These are phyloP conservation scores for Hortiboletus campestris DNA, from an alignment of 768 basidiomycete genomes.

Conservation along the genomic window DNA sequence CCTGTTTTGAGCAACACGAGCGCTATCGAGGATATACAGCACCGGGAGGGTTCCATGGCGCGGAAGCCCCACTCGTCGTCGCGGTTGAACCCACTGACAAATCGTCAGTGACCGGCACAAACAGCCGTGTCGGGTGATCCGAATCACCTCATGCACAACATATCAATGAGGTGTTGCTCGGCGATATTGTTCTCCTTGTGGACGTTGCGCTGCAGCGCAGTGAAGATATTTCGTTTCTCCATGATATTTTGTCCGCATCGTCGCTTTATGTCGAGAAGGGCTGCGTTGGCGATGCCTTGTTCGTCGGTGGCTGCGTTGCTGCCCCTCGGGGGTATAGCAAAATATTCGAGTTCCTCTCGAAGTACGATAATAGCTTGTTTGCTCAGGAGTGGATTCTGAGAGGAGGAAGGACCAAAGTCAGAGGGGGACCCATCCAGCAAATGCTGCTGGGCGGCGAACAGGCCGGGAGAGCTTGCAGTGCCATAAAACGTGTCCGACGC, in stretches of 20 bases:
- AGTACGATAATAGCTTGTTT: slow-evolving; percentile 99
- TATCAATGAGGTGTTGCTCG: slow-evolving; percentile 99
- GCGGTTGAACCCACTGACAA: slow-evolving; percentile 79
- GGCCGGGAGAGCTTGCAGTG: slow-evolving; percentile 64
- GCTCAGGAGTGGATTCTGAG: slow-evolving; percentile 87
- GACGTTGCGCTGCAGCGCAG: slow-evolving; percentile 96
- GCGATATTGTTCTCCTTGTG: slow-evolving; percentile 99
- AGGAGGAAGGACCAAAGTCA: slow-evolving; percentile 58
- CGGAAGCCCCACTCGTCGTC: slow-evolving; percentile 99
- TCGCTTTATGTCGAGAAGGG: slow-evolving; percentile 77
- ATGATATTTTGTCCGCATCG: slow-evolving; percentile 86
- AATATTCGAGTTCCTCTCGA: slow-evolving; percentile 97
- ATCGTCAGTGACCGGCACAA: slow-evolving; percentile 9
- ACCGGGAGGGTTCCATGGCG: slow-evolving; percentile 91
- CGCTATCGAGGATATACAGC: slow-evolving; percentile 97
- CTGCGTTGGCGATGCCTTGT: slow-evolving; percentile 76
- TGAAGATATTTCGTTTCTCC: slow-evolving; percentile 91
- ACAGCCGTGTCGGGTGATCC: slow-evolving; percentile 1
- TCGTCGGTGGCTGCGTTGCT: slow-evolving; percentile 64
- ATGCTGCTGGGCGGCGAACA: slow-evolving; percentile 77
- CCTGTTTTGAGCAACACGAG: slow-evolving; percentile 97
- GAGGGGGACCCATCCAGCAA: slow-evolving; percentile 63
- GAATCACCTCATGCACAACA: slow-evolving; percentile 96
- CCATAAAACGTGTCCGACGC: slow-evolving; percentile 94
- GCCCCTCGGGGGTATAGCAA: slow-evolving; percentile 84